phyloP scores from a whole-genome alignment of 1,139 yeast species.

The Sporopachydermia cereana region DNA sequence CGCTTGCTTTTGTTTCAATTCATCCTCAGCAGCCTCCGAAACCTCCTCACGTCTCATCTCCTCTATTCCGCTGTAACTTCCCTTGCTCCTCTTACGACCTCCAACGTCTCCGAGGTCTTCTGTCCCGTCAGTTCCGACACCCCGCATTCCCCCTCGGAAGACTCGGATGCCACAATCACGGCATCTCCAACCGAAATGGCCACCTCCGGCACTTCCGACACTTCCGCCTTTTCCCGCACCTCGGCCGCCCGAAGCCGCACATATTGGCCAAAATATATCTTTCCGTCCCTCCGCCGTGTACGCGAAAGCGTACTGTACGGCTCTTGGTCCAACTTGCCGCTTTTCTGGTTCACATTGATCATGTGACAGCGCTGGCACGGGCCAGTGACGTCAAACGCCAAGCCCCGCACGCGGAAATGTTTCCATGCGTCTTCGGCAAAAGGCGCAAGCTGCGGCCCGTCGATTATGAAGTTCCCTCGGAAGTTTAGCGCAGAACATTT shows the following conservation, averaged over 20 bases:
- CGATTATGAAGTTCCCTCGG: slow-evolving; percentile 27
- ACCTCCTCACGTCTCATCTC: too few relatives aligned
- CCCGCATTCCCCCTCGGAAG: too few relatives aligned
- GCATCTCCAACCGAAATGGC: too few relatives aligned
- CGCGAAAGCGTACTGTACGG: slow-evolving; percentile 22
- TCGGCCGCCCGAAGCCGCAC: slow-evolving; percentile 7
- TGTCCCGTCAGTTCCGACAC: too few relatives aligned
- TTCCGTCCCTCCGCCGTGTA: slow-evolving; percentile 15
- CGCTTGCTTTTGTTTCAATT: too few relatives aligned
- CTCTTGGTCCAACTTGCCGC: slow-evolving; percentile 27
- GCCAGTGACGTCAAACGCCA: slow-evolving; percentile 16
- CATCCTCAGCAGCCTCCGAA: too few relatives aligned
- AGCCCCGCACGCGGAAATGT: slow-evolving; percentile 11
- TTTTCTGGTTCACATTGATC: slow-evolving; percentile 27
- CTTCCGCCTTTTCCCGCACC: too few relatives aligned
- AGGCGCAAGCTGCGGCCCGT: slow-evolving; percentile 17
- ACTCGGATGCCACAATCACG: too few relatives aligned
- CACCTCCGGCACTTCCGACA: too few relatives aligned
- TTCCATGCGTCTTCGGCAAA: slow-evolving; percentile 28
- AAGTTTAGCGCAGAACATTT: slow-evolving; percentile 19
- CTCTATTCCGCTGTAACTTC: too few relatives aligned
- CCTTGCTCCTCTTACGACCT: too few relatives aligned
- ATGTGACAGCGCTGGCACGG: slow-evolving; percentile 31
- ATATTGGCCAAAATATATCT: slow-evolving; percentile 16
- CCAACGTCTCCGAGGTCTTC: too few relatives aligned